Conservation (phyloP, 2,329 filamentous ascomycete genomes). For the Xylariaceae sp. region DNA sequence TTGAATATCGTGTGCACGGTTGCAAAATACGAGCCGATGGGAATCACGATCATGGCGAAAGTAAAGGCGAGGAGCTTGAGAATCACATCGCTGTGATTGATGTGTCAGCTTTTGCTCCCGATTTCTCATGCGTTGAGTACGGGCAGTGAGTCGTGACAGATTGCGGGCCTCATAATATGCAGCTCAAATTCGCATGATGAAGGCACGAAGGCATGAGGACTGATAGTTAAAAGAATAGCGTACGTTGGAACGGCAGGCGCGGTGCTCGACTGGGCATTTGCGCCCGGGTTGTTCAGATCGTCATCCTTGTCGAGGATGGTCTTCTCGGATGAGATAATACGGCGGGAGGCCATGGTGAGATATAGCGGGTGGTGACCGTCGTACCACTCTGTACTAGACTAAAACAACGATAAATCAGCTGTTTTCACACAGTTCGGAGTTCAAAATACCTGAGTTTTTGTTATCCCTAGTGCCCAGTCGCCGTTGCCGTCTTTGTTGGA, state of each 20-base stretch:
- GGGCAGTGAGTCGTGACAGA: no score
- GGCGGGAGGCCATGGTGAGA: conserved; percentile 62
- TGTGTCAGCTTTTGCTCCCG: no score
- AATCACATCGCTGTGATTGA: conserved; percentile 65
- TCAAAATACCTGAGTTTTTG: no score
- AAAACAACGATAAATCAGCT: no score
- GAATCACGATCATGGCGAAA: conserved; percentile 81
- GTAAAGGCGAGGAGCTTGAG: conserved; percentile 88
- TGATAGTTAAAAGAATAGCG: conserved; percentile 30
- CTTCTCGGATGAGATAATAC: conserved; percentile 63
- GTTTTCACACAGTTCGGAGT: no score
- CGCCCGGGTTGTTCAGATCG: conserved; percentile 32
- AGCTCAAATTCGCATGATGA: not conserved
- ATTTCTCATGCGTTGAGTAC: no score
- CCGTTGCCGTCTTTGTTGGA: no score
- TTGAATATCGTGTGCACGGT: conserved; percentile 72
- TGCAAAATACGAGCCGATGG: conserved; percentile 85
- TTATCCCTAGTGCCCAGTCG: no score
- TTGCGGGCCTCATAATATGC: no score
- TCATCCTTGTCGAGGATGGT: conserved; percentile 60
- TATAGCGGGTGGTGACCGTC: not conserved
- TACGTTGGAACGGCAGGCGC: conserved; percentile 80
- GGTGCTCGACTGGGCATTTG: conserved; percentile 55
- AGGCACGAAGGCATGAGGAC: not conserved
- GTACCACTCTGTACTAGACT: no score